Evolutionary conservation across 192 early-diverging fungal species (phyloP), one percentile per base, ranked within the genome.

Genomic region (Spizellomyces sp.): DNA sequence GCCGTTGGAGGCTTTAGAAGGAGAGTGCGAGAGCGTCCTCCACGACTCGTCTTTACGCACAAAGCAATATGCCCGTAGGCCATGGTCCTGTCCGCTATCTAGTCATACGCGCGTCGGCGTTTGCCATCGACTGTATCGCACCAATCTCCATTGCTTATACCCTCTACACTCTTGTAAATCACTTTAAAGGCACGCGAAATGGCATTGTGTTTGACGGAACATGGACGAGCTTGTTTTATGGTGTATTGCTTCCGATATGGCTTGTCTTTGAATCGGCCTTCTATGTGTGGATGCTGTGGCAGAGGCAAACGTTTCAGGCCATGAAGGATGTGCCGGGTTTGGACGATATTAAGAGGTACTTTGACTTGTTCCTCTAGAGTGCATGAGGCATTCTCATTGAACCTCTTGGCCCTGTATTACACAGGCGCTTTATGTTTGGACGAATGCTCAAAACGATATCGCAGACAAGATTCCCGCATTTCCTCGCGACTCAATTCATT

Each of bases 51-150:
- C 27, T 36, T 36, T 36, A n/a, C n/a, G n/a, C 27, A 3, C 27
- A 36, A 36, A 36, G 27, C 27, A 62, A 15, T 4, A 65, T 66
- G 65, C 65, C 65, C 42, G 54, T 66, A 10, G 65, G 65, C 6
- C 65, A 66, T 42, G 19, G 42, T 8, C 65, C 65, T 14, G 0
- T n/a, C 14, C 45, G 65, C 8, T 66, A 66, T 42, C 27, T 22
- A 27, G 21, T 48, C 22, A 9, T 66, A 27, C 65, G 65, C 48
- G 10, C 15, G 15, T n/a, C 48, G 22, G 65, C 46, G 22, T 48
- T 66, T 46, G 42, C 46, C 6, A 27, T 66, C 48, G 65, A 66
- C 22, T n/a, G 12, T 50, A 48, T 66, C 3, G 42, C 65, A 21
- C 65, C 65, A 9, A 4, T 14, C 47, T 9, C 48, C 14, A 14